Conservation (phyloP, 177 flowering plant genomes). For the Tripterygium wilfordii region DNA sequence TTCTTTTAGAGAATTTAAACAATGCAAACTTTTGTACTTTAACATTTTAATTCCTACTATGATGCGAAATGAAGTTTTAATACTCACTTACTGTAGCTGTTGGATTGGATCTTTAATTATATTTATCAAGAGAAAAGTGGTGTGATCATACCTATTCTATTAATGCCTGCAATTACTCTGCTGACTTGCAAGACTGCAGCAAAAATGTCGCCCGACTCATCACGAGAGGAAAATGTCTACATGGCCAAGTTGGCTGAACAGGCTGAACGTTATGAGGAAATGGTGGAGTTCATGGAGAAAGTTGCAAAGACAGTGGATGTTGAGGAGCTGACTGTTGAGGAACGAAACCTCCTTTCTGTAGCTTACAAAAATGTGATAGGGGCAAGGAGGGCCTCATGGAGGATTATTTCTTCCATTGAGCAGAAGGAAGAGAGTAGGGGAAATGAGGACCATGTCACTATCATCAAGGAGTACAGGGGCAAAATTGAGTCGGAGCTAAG, state of each 20-base stretch:
- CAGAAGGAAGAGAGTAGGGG: slow-evolving; percentile 86
- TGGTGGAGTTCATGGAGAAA: slow-evolving; percentile 83
- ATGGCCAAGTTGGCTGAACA: slow-evolving; percentile 82
- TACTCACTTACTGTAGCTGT: no score
- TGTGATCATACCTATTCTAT: no score
- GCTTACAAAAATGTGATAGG: slow-evolving; percentile 87
- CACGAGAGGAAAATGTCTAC: slow-evolving; percentile 73
- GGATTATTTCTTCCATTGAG: slow-evolving; percentile 83
- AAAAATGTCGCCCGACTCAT: slow-evolving; percentile 46
- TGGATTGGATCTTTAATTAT: no score
- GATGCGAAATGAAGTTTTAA: no score
- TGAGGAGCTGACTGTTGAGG: slow-evolving; percentile 77
- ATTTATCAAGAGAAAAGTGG: no score
- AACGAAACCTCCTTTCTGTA: slow-evolving; percentile 70
- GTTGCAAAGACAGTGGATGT: slow-evolving; percentile 57
- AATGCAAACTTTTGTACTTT: no score
- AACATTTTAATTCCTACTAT: no score
- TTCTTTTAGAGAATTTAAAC: no score
- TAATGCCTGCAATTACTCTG: slow-evolving; percentile 5
- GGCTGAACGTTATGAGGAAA: slow-evolving; percentile 80
- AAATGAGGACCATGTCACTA: slow-evolving; percentile 62
- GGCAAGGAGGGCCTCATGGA: slow-evolving; percentile 83
- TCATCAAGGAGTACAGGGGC: slow-evolving; percentile 67
- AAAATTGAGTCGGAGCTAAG: slow-evolving; percentile 75
- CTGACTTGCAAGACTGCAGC: slow-evolving; percentile 4